Percentiles rank a stretch among this genome's conserved stretches.
Evolutionary conservation across 1,139 yeast species (phyloP).

Genomic region (Suhomyces kunorum): DNA sequence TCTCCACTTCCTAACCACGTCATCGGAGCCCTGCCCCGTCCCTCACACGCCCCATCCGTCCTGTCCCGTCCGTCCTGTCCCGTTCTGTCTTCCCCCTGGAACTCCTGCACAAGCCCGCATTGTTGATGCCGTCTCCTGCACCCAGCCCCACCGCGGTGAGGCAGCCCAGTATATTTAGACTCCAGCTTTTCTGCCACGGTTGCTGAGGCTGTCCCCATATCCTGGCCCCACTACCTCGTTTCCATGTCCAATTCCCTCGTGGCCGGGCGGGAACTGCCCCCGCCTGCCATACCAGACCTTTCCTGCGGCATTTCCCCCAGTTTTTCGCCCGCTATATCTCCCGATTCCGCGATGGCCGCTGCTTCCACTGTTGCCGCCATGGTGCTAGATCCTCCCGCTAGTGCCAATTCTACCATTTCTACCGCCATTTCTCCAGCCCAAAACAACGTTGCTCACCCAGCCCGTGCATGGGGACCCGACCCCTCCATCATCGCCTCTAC

Average conservation of each 20-base stretch:
- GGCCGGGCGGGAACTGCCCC: background rate
- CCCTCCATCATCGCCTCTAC: constrained; percentile 18
- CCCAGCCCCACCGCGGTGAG: too few species aligned
- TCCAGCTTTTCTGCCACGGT: constrained; percentile 1
- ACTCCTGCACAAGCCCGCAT: constrained; percentile 1
- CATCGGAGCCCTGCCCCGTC: too few species aligned
- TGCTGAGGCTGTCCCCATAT: constrained; percentile 5
- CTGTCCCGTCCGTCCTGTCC: background rate
- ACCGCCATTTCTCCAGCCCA: too few species aligned
- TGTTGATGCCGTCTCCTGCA: constrained; percentile 8
- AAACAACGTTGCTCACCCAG: background rate
- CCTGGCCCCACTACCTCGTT: background rate
- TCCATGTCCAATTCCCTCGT: constrained; percentile 1
- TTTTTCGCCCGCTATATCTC: too few species aligned
- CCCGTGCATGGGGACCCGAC: constrained; percentile 14
- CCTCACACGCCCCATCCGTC: background rate
- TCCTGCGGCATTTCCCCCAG: too few species aligned
- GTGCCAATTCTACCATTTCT: background rate
- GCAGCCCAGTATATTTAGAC: constrained; percentile 5
- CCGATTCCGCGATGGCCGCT: too few species aligned
- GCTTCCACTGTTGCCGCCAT: too few species aligned
- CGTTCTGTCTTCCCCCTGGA: background rate
- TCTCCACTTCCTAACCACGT: too few species aligned
- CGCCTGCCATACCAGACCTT: background rate
- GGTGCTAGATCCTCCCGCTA: background rate